phyloP scores from a whole-genome alignment of 805 yeast genomes.

The Nakazawaea holstii region DNA sequence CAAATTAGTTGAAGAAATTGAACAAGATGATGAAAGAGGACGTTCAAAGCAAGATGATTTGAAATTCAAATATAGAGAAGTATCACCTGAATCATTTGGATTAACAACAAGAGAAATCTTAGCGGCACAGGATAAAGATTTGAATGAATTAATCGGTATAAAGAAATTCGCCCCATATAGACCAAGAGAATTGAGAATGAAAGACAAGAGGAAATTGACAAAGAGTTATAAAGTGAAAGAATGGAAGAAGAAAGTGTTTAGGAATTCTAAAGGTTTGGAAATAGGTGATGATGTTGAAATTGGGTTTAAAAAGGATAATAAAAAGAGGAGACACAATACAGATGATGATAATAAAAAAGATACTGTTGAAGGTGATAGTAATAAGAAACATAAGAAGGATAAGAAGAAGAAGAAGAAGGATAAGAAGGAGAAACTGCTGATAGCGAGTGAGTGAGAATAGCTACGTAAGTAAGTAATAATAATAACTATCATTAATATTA shows the following conservation, averaged over 20 bases:
- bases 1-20: slow-evolving; percentile 63
- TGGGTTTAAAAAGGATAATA: slow-evolving; percentile 15
- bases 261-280: slow-evolving; percentile 46
- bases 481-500: too few relatives aligned
- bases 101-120: slow-evolving; percentile 80
- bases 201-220: slow-evolving; percentile 79
- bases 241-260: slow-evolving; percentile 85
- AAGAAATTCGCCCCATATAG: slow-evolving; percentile 94
- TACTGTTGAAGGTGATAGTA: slow-evolving; percentile 19
- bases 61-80: slow-evolving; percentile 83
- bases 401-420: background rate
- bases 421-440: background rate
- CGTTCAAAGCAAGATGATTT: slow-evolving; percentile 39
- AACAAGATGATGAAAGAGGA: slow-evolving; percentile 58
- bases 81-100: slow-evolving; percentile 92
- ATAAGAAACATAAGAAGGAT: slow-evolving; percentile 8
- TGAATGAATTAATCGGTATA: slow-evolving; percentile 81
- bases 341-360: slow-evolving; percentile 21
- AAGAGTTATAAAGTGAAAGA: slow-evolving; percentile 79
- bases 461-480: too few relatives aligned
- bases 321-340: slow-evolving; percentile 23
- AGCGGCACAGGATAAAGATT: slow-evolving; percentile 79
- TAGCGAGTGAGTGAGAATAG: too few relatives aligned
- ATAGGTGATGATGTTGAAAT: slow-evolving; percentile 29
- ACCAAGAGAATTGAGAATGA: slow-evolving; percentile 60